Conservation (phyloP, 2,329 filamentous ascomycete species). For the Aspergillus unguis region DNA sequence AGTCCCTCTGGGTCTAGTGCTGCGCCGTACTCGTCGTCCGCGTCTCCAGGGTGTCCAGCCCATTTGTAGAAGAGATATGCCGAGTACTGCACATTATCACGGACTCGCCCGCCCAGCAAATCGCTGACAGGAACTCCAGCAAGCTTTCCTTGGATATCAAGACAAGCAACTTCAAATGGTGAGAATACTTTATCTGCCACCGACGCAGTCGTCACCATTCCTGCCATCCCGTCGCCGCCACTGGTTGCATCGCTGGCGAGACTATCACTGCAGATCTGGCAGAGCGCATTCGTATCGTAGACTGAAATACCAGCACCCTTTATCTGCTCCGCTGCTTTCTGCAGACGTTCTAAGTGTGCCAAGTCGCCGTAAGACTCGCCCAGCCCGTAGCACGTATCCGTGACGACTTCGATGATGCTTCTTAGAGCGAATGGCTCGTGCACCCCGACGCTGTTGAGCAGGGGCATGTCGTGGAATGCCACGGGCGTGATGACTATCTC, state of each 20-base stretch:
- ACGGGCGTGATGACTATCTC: constrained; percentile 44
- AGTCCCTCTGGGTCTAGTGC: constrained; percentile 36
- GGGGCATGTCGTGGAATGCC: constrained; percentile 46
- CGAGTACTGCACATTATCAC: constrained; percentile 43
- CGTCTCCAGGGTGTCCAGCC: constrained; percentile 39
- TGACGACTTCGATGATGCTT: constrained; percentile 41
- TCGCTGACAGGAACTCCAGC: constrained; percentile 41
- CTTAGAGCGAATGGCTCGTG: constrained; percentile 45
- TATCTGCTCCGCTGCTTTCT: constrained; percentile 22
- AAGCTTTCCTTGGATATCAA: constrained; percentile 44
- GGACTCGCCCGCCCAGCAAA: constrained; percentile 40
- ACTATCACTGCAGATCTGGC: constrained; percentile 20
- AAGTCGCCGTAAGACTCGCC: constrained; percentile 45
- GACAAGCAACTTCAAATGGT: constrained; percentile 44
- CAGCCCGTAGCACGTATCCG: constrained; percentile 36
- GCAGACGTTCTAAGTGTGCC: constrained; percentile 35
- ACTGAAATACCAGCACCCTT: not conserved
- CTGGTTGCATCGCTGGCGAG: constrained; percentile 18
- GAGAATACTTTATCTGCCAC: constrained; percentile 44
- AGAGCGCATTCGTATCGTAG: constrained; percentile 24
- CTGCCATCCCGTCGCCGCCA: constrained; percentile 32
- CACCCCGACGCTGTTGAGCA: constrained; percentile 45
- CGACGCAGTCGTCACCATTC: constrained; percentile 44
- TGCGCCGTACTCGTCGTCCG: constrained; percentile 41
- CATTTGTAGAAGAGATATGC: constrained; percentile 48